Conservation (phyloP, 352 stramenopile species). For the Phytophthora aleatoria region DNA sequence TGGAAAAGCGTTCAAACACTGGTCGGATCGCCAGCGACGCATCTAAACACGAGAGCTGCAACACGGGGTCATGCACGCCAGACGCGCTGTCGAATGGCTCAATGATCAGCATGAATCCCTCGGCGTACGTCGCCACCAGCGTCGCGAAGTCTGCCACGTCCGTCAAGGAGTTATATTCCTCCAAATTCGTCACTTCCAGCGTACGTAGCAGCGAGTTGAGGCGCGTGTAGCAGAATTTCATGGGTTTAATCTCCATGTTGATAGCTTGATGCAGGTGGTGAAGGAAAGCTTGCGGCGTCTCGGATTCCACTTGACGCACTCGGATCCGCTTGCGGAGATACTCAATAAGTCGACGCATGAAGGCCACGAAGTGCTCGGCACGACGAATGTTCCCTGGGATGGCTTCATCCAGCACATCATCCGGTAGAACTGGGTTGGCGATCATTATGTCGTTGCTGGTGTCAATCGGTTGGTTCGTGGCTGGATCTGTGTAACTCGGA, state of each 20-base stretch:
- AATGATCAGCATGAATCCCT: slow-evolving; percentile 98
- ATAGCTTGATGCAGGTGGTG: slow-evolving; percentile 94
- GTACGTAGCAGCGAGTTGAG: slow-evolving; percentile 96
- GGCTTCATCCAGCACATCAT: slow-evolving; percentile 96
- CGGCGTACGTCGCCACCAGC: slow-evolving; percentile 96
- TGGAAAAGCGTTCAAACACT: slow-evolving; percentile 96
- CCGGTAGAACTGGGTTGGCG: slow-evolving; percentile 84
- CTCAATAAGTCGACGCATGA: slow-evolving; percentile 97
- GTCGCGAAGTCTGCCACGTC: slow-evolving; percentile 98
- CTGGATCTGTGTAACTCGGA: slow-evolving; percentile 54
- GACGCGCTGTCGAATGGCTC: slow-evolving; percentile 90
- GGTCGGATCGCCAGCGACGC: slow-evolving; percentile 97
- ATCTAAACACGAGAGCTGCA: slow-evolving; percentile 97
- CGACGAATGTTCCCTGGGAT: slow-evolving; percentile 98
- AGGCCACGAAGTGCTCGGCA: slow-evolving; percentile 98
- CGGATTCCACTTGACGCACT: slow-evolving; percentile 93
- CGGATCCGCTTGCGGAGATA: slow-evolving; percentile 88
- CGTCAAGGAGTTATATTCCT: slow-evolving; percentile 96
- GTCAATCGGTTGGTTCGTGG: slow-evolving; percentile 48
- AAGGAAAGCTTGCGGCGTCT: slow-evolving; percentile 97
- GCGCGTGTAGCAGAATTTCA: slow-evolving; percentile 98
- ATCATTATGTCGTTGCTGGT: slow-evolving; percentile 69
- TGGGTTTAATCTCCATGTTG: slow-evolving; percentile 95
- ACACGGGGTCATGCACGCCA: slow-evolving; percentile 81
- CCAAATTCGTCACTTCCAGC: slow-evolving; percentile 96